Evolutionary conservation across 352 stramenopile genomes (phyloP), one percentile per base, ranked within the genome.

Genomic region (Globisporangium canariense): DNA sequence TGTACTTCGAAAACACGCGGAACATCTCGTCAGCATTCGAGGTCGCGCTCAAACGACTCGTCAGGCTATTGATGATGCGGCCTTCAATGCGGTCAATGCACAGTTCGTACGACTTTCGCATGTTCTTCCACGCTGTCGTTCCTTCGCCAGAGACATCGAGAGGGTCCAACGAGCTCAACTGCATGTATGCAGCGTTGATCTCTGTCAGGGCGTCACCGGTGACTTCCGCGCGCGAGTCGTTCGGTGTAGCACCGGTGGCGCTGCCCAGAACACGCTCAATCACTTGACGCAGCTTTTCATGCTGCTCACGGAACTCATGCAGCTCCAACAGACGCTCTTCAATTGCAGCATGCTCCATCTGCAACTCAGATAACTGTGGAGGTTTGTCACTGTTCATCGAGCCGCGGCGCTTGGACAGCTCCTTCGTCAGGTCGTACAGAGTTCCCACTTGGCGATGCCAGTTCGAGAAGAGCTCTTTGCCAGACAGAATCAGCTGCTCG

Each of bases 1-100:
- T 99, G 80, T 99, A 99, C 67, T 97, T 97, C 18, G 91, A 96
- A 67, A 99, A 99, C 5, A 99, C 96, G 10, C 89, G 81, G 60
- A 98, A 98, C 94, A 98, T 98, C 63, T 98, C 91, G 63, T 98
- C 94, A 3, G 98, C 97, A 38, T 96, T 97, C 38, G 78, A 89
- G 3, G 93, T 97, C 28, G 82, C 82, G 53, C 79, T 92, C 34
- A 98, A 66, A 10, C 88, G 79, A 60, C 83, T 94, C 7, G 89
- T 95, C 20, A 98, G 76, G 62, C 89, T 96, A 45, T 67, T 84
- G 58, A 97, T 97, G 62, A 98, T 97, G 38, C 88, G 81, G 4
- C 89, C 90, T 86, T 98, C 96, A 14, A 98, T 83, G 34, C 84
- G 83, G 64, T 98, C 93, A 56, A 98, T 91, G 36, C 88, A 92